Percentiles rank a stretch among this genome's conserved stretches.
Conservation (phyloP, 2,329 filamentous ascomycete species). For the Ustulina deusta region DNA sequence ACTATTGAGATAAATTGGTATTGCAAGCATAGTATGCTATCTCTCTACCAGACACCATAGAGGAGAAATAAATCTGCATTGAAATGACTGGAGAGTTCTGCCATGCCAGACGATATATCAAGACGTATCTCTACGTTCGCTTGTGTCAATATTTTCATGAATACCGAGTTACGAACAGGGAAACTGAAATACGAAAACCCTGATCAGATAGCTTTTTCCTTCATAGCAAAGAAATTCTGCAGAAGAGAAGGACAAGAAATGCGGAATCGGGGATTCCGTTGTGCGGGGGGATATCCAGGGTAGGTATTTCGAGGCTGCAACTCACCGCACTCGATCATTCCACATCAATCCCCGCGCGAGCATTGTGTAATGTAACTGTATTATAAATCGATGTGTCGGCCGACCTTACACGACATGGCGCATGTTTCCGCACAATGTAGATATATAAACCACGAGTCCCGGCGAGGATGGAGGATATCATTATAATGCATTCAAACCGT, state of each 20-base stretch:
- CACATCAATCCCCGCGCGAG: neutral
- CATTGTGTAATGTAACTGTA: neutral
- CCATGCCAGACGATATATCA: neutral
- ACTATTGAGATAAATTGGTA: neutral
- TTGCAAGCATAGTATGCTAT: neutral
- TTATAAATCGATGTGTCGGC: slow-evolving; percentile 13
- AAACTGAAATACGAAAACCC: neutral
- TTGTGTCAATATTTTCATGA: neutral
- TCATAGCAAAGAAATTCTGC: neutral
- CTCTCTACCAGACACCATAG: too few species aligned
- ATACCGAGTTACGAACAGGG: neutral
- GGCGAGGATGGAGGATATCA: neutral
- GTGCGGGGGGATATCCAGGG: slow-evolving; percentile 11
- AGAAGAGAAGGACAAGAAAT: neutral
- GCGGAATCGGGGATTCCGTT: neutral
- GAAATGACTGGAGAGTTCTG: neutral
- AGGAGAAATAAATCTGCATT: neutral
- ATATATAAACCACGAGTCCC: neutral
- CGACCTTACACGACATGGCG: neutral
- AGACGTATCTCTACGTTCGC: neutral
- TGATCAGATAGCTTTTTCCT: neutral
- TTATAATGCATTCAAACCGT: neutral
- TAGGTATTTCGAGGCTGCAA: slow-evolving; percentile 19
- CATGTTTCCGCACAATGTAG: neutral
- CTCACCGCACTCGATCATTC: neutral